Conservation (phyloP, 208 protist species). For the Trypanosoma platydactyli region DNA sequence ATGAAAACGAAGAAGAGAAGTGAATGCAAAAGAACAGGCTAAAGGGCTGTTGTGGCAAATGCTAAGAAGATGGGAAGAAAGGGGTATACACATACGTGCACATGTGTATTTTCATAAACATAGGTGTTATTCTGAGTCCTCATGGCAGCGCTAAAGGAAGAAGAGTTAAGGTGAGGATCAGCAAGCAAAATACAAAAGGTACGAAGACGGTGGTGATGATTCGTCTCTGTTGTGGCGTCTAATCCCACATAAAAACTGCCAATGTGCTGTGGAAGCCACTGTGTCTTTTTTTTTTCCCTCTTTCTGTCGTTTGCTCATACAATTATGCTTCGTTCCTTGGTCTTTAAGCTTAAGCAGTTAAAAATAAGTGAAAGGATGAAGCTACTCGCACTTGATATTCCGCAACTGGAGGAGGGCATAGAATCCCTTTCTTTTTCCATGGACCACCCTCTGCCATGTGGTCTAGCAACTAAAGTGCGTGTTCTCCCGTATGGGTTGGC, state of each 20-base stretch:
- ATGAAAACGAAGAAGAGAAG: conserved; percentile 23
- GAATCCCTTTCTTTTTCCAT: conserved; percentile 24
- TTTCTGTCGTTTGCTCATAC: too few species aligned
- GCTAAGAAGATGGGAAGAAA: conserved; percentile 8
- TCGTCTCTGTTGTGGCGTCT: too few species aligned
- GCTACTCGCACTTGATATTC: conserved; percentile 34
- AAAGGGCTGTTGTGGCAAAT: too few species aligned
- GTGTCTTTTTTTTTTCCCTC: too few species aligned
- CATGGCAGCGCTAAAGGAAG: too few species aligned
- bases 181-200: too few species aligned
- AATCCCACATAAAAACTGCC: too few species aligned
- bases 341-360: too few species aligned
- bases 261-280: too few species aligned
- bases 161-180: too few species aligned
- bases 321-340: too few species aligned
- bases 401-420: conserved; percentile 30
- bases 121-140: background rate
- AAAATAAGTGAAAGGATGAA: conserved; percentile 17
- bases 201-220: too few species aligned
- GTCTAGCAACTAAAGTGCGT: conserved; percentile 2
- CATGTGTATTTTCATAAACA: conserved; percentile 3
- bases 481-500: conserved; percentile 39
- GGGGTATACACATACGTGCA: conserved; percentile 6
- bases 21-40: background rate
- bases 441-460: conserved; percentile 6